Evolutionary conservation across 1,139 yeast species (phyloP).

Genomic region (Groenewaldozyma sp.): DNA sequence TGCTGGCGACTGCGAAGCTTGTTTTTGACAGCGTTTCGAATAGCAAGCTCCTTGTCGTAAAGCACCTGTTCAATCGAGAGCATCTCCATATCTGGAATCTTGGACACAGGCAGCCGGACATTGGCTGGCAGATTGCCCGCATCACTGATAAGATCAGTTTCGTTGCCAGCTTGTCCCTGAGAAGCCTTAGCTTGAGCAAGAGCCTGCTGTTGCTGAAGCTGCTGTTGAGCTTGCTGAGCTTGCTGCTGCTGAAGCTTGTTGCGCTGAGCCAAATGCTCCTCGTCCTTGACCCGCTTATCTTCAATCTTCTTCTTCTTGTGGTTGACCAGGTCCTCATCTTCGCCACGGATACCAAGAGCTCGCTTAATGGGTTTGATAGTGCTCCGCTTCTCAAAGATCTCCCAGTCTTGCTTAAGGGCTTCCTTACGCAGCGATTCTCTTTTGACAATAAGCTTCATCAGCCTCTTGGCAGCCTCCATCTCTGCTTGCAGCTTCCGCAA

Average conservation of each 20-base stretch:
- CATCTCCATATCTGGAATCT: slow-evolving; percentile 86
- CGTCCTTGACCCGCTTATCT: slow-evolving; percentile 14
- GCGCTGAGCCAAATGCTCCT: slow-evolving; percentile 7
- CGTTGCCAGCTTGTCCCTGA: slow-evolving; percentile 5
- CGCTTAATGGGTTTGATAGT: slow-evolving; percentile 68
- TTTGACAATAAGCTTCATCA: slow-evolving; percentile 61
- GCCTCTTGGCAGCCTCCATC: slow-evolving; percentile 63
- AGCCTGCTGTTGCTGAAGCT: slow-evolving; percentile 2
- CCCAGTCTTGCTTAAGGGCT: slow-evolving; percentile 48
- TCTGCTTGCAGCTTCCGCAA: slow-evolving; percentile 67
- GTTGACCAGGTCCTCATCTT: slow-evolving; percentile 73
- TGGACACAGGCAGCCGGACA: slow-evolving; percentile 79
- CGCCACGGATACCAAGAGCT: slow-evolving; percentile 65
- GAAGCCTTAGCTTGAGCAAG: slow-evolving; percentile 5
- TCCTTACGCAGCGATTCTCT: slow-evolving; percentile 61
- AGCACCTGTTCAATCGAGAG: slow-evolving; percentile 72
- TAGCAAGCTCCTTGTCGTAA: slow-evolving; percentile 67
- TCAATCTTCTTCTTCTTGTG: slow-evolving; percentile 63
- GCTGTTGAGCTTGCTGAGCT: slow-evolving; percentile 11
- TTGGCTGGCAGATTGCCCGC: slow-evolving; percentile 57
- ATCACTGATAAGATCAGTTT: slow-evolving; percentile 7
- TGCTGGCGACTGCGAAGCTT: slow-evolving; percentile 66
- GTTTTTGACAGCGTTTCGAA: slow-evolving; percentile 73
- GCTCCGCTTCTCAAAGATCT: slow-evolving; percentile 61
- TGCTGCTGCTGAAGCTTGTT: slow-evolving; percentile 1